Evolutionary conservation across 306 rosid genomes (phyloP).

Genomic region (Sindora glabra): DNA sequence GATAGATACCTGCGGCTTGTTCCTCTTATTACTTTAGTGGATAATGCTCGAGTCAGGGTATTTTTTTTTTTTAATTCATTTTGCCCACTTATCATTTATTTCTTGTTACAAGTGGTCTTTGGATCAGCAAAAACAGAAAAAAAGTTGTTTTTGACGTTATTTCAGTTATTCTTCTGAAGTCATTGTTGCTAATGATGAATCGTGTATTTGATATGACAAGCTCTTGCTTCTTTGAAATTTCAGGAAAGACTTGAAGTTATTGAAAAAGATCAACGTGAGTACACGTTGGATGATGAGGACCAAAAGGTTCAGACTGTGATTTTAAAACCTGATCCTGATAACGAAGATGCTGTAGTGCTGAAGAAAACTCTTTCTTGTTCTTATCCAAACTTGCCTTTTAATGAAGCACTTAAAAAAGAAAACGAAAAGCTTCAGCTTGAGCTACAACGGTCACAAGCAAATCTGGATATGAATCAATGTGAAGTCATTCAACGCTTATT

Average conservation of each 20-base stretch:
- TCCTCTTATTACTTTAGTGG: constrained; percentile 90
- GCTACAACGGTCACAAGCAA: constrained; percentile 81
- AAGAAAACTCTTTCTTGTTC: constrained; percentile 93
- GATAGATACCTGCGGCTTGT: constrained; percentile 82
- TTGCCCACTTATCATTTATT: background rate
- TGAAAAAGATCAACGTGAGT: constrained; percentile 85
- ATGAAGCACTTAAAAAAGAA: constrained; percentile 75
- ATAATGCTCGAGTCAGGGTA: constrained; percentile 97
- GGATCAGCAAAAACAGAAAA: too few relatives aligned
- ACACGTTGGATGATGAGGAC: constrained; percentile 96
- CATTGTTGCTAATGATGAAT: background rate
- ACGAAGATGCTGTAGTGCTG: constrained; percentile 57
- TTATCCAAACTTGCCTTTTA: constrained; percentile 78
- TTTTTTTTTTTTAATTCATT: constrained; percentile 6
- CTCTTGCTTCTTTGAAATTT: constrained; percentile 9
- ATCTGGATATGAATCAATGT: constrained; percentile 76
- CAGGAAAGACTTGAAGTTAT: constrained; percentile 93
- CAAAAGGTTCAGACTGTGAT: constrained; percentile 76
- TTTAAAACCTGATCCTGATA: constrained; percentile 78
- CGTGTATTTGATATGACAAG: too few relatives aligned
- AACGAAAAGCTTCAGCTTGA: constrained; percentile 89
- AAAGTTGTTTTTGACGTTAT: background rate
- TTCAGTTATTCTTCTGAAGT: constrained; percentile 1
- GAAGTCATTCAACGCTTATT: constrained; percentile 86
- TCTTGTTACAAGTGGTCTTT: background rate